These are phyloP conservation scores for Physcomitrellopsis africana DNA, from an alignment of 225 moss, liverwort and hornwort genomes.

Conservation along the genomic window DNA sequence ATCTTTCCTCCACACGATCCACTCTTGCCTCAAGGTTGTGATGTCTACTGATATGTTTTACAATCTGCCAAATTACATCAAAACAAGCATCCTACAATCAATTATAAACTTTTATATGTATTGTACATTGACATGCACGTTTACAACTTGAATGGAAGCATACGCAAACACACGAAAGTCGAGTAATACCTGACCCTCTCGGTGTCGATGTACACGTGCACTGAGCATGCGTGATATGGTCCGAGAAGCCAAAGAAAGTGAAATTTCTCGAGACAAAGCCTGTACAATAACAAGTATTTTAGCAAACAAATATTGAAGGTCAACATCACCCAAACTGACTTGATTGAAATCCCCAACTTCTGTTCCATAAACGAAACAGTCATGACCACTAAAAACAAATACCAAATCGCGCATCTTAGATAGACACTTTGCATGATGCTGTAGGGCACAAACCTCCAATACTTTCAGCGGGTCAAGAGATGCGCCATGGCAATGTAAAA, in stretches of 20 bases:
- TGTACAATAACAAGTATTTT: constrained; percentile 40
- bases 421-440: constrained; percentile 8
- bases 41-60: constrained; percentile 79
- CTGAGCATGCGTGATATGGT: constrained; percentile 92
- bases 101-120: not conserved
- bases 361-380: not conserved
- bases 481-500: constrained; percentile 93
- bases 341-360: not conserved
- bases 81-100: constrained; percentile 10
- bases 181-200: constrained; percentile 82
- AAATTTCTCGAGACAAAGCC: constrained; percentile 90
- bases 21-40: constrained; percentile 92
- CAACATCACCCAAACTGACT: not conserved
- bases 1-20: constrained; percentile 86
- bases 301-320: constrained; percentile 17
- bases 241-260: constrained; percentile 83
- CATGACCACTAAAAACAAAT: not conserved
- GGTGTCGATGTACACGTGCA: constrained; percentile 92
- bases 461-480: constrained; percentile 92
- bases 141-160: not conserved
- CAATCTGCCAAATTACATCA: constrained; percentile 68
- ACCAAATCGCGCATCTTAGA: constrained; percentile 2
- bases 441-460: constrained; percentile 68
- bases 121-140: not conserved
- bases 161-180: not conserved